phyloP scores from a whole-genome alignment of 345 rosid genomes.

The Bruguiera gymnorhiza region DNA sequence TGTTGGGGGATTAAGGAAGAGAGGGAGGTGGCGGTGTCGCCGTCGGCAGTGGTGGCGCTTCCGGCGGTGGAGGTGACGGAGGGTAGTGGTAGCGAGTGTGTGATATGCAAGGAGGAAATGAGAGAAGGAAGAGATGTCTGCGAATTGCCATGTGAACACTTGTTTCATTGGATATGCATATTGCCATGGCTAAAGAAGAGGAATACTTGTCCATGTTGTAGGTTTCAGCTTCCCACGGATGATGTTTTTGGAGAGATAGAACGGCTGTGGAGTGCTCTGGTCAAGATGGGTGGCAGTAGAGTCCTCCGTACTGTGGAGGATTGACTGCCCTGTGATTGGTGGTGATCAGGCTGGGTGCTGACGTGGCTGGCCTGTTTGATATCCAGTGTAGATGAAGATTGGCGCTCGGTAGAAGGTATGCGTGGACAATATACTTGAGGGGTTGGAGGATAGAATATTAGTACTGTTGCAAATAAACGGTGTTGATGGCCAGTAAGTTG shows the following conservation, averaged over 20 bases:
- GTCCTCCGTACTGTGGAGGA: neutral
- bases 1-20: slow-evolving; percentile 34
- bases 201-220: slow-evolving; percentile 88
- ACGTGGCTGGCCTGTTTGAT: slow-evolving; percentile 2
- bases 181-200: slow-evolving; percentile 78
- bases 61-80: slow-evolving; percentile 50
- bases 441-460: neutral
- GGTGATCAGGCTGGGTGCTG: neutral
- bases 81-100: slow-evolving; percentile 52
- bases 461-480: no score
- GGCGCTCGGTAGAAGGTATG: neutral
- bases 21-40: slow-evolving; percentile 55
- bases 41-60: slow-evolving; percentile 60
- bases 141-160: slow-evolving; percentile 81
- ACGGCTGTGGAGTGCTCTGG: slow-evolving; percentile 71
- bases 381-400: no score
- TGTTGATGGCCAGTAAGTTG: neutral
- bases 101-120: slow-evolving; percentile 83
- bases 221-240: slow-evolving; percentile 83
- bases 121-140: slow-evolving; percentile 71
- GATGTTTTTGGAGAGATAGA: slow-evolving; percentile 72
- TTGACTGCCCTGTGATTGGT: neutral
- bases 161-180: slow-evolving; percentile 86
- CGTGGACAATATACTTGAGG: neutral
- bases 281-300: slow-evolving; percentile 26